Conservation (phyloP, 2,329 filamentous ascomycete species). For the Parascedosporium putredinis region DNA sequence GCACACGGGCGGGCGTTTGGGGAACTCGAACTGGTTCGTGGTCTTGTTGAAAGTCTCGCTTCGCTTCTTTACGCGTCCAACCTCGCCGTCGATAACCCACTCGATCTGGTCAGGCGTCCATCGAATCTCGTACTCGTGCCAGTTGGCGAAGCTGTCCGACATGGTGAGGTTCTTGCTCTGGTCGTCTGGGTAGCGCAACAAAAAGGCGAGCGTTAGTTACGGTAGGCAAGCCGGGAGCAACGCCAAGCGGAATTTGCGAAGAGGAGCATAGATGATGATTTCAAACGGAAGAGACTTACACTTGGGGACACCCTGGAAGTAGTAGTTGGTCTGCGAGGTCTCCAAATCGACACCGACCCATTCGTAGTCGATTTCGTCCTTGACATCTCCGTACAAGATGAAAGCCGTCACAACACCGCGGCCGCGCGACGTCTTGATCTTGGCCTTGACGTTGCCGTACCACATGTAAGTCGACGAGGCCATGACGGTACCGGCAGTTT, state of each 20-base stretch:
- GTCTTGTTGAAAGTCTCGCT: conserved; percentile 80
- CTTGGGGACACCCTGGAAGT: conserved; percentile 85
- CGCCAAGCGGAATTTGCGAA: no score
- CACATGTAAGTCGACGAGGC: conserved; percentile 82
- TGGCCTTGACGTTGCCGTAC: conserved; percentile 89
- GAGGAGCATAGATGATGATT: no score
- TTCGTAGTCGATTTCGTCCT: conserved; percentile 98
- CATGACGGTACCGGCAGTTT: conserved; percentile 78
- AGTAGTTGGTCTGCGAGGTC: conserved; percentile 87
- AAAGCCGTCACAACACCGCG: conserved; percentile 92
- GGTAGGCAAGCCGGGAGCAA: background rate
- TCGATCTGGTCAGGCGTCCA: conserved; percentile 81
- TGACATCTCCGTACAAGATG: conserved; percentile 88
- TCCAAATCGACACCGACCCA: conserved; percentile 73
- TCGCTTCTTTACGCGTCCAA: conserved; percentile 64
- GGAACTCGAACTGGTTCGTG: conserved; percentile 71
- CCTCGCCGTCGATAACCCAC: conserved; percentile 78
- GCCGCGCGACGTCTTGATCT: conserved; percentile 73
- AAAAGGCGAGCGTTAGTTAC: background rate
- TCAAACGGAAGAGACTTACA: conserved; percentile 48
- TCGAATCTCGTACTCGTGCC: conserved; percentile 84
- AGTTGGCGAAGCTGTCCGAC: conserved; percentile 62
- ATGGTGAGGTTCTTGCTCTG: conserved; percentile 61
- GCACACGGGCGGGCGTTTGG: conserved; percentile 81
- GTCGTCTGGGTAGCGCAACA: conserved; percentile 41